These are phyloP conservation scores for Lecanicillium sp. DNA, from an alignment of 2,329 filamentous ascomycete genomes.

Conservation along the genomic window DNA sequence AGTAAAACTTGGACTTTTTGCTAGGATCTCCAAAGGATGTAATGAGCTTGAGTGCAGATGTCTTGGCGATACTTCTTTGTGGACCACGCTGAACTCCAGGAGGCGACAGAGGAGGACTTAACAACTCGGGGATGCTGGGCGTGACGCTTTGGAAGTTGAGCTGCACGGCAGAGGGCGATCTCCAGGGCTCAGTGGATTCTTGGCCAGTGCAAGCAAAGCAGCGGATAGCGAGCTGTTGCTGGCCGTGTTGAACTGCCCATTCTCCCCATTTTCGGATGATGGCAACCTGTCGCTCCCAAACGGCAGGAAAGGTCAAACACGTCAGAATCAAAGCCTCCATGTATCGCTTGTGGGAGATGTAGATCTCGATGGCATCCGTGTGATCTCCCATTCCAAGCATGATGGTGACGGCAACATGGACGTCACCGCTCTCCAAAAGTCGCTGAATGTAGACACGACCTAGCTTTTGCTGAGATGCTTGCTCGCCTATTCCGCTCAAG, in stretches of 20 bases:
- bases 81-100: constrained; percentile 55
- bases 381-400: constrained; percentile 86
- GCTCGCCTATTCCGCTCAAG: constrained; percentile 74
- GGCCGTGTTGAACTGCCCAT: constrained; percentile 75
- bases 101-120: constrained; percentile 69
- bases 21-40: constrained; percentile 70
- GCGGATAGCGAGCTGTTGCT: constrained; percentile 83
- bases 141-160: constrained; percentile 47
- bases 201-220: constrained; percentile 88
- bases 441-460: constrained; percentile 86
- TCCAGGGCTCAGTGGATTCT: constrained; percentile 81
- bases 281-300: constrained; percentile 86
- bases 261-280: constrained; percentile 94
- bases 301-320: constrained; percentile 70
- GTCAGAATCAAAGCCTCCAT: constrained; percentile 91
- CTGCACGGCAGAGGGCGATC: constrained; percentile 68
- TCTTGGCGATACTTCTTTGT: constrained; percentile 62
- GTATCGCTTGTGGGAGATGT: constrained; percentile 81
- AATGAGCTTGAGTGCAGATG: constrained; percentile 81
- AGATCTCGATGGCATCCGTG: constrained; percentile 93
- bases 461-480: constrained; percentile 76
- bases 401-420: constrained; percentile 88
- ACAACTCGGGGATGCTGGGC: constrained; percentile 50
- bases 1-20: constrained; percentile 58
- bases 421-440: constrained; percentile 78